Conservation (phyloP, 1,284 basidiomycete genomes). For the Tranzscheliella williamsii region DNA sequence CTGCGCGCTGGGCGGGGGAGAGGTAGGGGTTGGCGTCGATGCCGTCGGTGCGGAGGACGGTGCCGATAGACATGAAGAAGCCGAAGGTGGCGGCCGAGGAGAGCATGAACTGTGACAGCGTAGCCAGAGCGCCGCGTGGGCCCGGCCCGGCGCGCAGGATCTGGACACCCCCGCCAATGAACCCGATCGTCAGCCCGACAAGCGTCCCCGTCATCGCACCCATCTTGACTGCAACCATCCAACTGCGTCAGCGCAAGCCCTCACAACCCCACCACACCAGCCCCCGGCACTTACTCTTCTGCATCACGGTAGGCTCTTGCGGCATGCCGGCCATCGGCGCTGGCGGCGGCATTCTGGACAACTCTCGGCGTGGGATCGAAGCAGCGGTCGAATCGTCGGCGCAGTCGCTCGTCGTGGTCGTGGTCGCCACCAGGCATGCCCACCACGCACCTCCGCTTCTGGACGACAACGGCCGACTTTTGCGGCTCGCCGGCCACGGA, state of each 20-base stretch:
- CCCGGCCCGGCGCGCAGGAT: conserved; percentile 56
- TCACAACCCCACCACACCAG: not conserved
- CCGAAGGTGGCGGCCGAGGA: conserved; percentile 57
- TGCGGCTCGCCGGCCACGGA: no score
- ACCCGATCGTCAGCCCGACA: conserved; percentile 56
- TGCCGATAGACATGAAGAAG: conserved; percentile 58
- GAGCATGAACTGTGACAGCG: conserved; percentile 55
- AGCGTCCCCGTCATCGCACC: conserved; percentile 58
- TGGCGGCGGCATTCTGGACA: conserved; percentile 20
- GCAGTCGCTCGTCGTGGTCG: no score
- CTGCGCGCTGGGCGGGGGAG: conserved; percentile 11
- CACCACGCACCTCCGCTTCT: no score
- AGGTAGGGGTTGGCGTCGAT: conserved; percentile 21
- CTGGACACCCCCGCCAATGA: conserved; percentile 57
- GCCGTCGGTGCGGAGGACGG: conserved; percentile 52
- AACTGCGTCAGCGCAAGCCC: no score
- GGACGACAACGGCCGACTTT: no score
- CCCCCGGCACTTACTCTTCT: conserved; percentile 25
- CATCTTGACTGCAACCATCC: conserved; percentile 41
- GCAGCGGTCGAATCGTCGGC: no score
- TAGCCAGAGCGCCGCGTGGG: conserved; percentile 48
- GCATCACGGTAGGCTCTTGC: conserved; percentile 36
- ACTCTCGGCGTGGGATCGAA: no score
- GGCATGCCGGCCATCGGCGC: conserved; percentile 34
- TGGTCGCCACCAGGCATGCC: no score